Evolutionary conservation across 352 stramenopile species (phyloP).

Genomic region (Peronospora belbahrii): DNA sequence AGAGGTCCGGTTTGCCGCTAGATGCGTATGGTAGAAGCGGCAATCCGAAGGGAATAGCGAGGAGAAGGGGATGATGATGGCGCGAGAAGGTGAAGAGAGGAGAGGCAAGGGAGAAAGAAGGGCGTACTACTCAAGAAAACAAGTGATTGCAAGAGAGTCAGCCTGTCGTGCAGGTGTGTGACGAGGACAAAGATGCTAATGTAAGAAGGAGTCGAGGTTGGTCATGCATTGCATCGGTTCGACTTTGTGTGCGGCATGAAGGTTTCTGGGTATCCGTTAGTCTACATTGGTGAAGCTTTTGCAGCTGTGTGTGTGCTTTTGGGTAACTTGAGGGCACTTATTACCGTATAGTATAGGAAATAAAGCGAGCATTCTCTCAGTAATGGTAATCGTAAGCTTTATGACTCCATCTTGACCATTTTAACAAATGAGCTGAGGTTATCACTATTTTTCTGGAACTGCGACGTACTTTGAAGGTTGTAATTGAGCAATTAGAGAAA

Average conservation of each 20-base stretch:
- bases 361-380: constrained; percentile 31
- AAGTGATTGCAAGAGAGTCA: constrained; percentile 27
- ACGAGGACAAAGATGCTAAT: constrained; percentile 1
- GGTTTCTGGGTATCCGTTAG: constrained; percentile 7
- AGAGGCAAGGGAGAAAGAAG: constrained; percentile 22
- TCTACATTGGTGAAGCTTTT: constrained; percentile 16
- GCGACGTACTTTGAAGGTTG: no score
- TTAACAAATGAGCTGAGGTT: no score
- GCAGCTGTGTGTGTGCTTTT: constrained; percentile 25
- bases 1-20: constrained; percentile 11
- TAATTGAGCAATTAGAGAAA: no score
- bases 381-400: background rate
- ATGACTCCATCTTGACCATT: no score
- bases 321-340: constrained; percentile 25
- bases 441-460: no score
- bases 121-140: constrained; percentile 17
- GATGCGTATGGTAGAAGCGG: constrained; percentile 8
- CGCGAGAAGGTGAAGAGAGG: constrained; percentile 7
- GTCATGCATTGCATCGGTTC: background rate
- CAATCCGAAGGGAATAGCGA: constrained; percentile 18
- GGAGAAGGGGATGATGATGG: constrained; percentile 10
- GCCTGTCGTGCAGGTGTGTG: constrained; percentile 5
- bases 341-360: constrained; percentile 39
- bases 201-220: background rate
- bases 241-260: constrained; percentile 3